A percentile compares a stretch with the other conserved stretches of the same genome.
Evolutionary conservation across 2,329 filamentous ascomycete species (phyloP).

Genomic region (Ilyonectria mors-panacis): DNA sequence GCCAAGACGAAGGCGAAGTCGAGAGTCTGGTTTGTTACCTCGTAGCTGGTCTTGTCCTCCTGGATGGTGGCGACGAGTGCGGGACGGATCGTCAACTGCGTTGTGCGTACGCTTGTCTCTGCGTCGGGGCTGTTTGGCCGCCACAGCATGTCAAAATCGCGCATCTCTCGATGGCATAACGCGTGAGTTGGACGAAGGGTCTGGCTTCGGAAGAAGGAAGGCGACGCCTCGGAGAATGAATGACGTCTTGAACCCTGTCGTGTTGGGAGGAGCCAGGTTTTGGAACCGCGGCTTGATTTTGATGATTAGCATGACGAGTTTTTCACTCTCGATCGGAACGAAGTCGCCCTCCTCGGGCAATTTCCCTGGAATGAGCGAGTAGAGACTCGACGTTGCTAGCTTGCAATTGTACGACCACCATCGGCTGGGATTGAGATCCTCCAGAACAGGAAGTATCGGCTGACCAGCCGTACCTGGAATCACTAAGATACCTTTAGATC

Average conservation of each 20-base stretch:
- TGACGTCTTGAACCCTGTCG: neutral
- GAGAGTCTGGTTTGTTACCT: neutral
- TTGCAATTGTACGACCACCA: neutral
- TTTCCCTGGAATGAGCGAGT: neutral
- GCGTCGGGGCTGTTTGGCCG: neutral
- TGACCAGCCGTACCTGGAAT: neutral
- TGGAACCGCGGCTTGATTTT: neutral
- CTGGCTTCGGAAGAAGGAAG: neutral
- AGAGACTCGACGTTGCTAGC: neutral
- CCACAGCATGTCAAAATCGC: neutral
- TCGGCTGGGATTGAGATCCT: neutral
- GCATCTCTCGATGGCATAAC: neutral
- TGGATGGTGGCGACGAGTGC: neutral
- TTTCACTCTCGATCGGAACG: neutral
- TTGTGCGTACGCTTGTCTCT: neutral
- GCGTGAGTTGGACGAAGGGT: neutral
- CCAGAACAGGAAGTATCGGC: neutral
- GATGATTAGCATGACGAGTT: neutral
- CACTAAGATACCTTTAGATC: neutral
- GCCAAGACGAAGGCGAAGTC: neutral
- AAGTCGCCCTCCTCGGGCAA: neutral
- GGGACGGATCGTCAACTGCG: neutral
- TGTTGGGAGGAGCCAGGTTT: neutral
- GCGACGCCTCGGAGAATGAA: neutral
- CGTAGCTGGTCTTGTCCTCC: neutral